Evolutionary conservation across 140 eudicot genomes (phyloP), one percentile per base, ranked within the genome.

Genomic region (Cichorium intybus): DNA sequence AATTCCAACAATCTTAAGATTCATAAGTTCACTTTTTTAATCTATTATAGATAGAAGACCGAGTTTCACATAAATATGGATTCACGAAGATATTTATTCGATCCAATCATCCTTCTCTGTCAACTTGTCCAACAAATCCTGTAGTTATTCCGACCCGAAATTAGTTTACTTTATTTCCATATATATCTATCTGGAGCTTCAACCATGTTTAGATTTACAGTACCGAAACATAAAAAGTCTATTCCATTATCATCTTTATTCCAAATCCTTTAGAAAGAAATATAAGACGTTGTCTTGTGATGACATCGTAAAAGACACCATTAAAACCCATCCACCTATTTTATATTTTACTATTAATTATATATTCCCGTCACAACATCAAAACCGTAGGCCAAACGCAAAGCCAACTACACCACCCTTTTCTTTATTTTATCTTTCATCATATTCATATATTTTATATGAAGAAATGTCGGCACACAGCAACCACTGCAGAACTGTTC

Each of bases 331-430:
- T 46, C 73, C 53, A 64, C 24, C 54, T 73, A 64, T 61, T 73
- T 62, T 14, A 55, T 26, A 6, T 37, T 73, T 22, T 18, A 18
- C 20, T 54, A 53, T 27, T 20, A 29, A 59, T 48, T 51, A 12
- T n/a, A 27, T 37, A 72, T 53, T 51, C 66, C 68, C 56, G 27
- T 64, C 68, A 56, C 61, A 47, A 24, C 61, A 51, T 73, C 73
- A 73, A 45, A 74, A 74, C 59, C 79, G 79, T 74, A 74, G 73
- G 68, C 79, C 68, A 74, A 65, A 74, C 79, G 73, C 79, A 65
- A 74, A 65, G 62, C 79, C 79, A 74, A 64, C 78, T 74, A 62
- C 73, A 74, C 79, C 78, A 56, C 62, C 73, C 55, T 54, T 74
- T 65, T 46, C 18, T 56, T 47, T 64, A 53, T 53, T 35, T 24